Evolutionary conservation across 495 filamentous ascomycete species (phyloP).

Genomic region (Aspergillus nidulans): DNA sequence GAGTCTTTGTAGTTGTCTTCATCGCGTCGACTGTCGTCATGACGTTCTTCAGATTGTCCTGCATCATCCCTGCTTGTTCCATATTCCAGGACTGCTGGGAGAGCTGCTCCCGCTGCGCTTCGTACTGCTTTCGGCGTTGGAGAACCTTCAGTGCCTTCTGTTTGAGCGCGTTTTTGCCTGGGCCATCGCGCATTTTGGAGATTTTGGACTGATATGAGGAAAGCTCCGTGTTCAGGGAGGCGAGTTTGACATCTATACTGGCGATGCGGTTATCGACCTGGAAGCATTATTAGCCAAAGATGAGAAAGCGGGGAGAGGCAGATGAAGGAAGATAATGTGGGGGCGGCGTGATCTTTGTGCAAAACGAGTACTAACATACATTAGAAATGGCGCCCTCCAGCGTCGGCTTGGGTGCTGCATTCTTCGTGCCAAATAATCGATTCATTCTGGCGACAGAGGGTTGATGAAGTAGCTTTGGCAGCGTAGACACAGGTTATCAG

Average conservation of each 20-base stretch:
- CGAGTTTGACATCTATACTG: constrained; percentile 91
- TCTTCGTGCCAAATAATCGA: constrained; percentile 88
- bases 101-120: constrained; percentile 89
- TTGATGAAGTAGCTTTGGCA: neutral
- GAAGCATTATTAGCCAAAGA: neutral
- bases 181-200: constrained; percentile 91
- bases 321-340: neutral
- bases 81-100: constrained; percentile 98
- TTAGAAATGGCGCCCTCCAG: constrained; percentile 81
- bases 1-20: constrained; percentile 90
- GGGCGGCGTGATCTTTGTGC: constrained; percentile 3
- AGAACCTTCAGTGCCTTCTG: constrained; percentile 94
- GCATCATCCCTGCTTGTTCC: constrained; percentile 99
- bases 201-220: constrained; percentile 82
- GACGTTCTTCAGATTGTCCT: constrained; percentile 96
- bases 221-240: constrained; percentile 87
- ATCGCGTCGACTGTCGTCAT: constrained; percentile 98
- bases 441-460: constrained; percentile 59
- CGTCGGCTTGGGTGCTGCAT: constrained; percentile 84
- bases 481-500: neutral
- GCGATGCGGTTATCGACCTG: constrained; percentile 81
- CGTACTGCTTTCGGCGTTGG: constrained; percentile 94
- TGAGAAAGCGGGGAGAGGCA: neutral
- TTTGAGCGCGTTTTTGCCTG: constrained; percentile 87
- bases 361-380: constrained; percentile 41